phyloP scores from a whole-genome alignment of 495 filamentous ascomycete genomes.

The Penicillium malachiteum region DNA sequence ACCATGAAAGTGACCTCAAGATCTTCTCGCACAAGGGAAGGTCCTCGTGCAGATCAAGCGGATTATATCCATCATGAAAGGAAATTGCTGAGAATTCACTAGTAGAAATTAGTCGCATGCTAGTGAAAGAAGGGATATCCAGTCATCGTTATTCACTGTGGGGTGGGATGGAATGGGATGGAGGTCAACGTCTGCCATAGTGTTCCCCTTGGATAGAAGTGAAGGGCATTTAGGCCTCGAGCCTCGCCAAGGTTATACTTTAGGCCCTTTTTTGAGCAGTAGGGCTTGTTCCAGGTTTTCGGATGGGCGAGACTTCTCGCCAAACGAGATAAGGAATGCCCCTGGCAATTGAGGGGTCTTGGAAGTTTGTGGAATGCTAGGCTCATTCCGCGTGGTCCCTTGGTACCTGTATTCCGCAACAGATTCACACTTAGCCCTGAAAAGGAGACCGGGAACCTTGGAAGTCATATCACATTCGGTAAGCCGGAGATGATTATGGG shows the following conservation, averaged over 20 bases:
- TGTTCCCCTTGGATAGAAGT: constrained; percentile 1
- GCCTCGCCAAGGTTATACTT: not conserved
- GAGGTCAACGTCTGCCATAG: not conserved
- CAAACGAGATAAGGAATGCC: constrained; percentile 15
- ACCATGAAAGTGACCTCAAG: constrained; percentile 11
- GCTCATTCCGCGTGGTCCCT: constrained; percentile 15
- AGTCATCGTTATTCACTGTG: constrained; percentile 18
- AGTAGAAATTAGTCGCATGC: not conserved
- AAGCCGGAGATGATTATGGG: too few species aligned
- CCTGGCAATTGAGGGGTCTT: not conserved
- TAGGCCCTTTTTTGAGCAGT: not conserved
- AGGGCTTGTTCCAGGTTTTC: constrained; percentile 4
- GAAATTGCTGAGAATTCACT: not conserved
- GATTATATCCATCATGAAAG: constrained; percentile 20
- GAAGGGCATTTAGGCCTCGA: not conserved
- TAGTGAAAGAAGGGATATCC: constrained; percentile 15
- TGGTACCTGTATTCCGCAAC: not conserved
- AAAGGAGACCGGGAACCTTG: not conserved
- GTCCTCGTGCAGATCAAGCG: constrained; percentile 21
- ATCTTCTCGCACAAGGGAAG: constrained; percentile 11
- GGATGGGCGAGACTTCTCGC: constrained; percentile 3
- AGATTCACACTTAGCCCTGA: not conserved
- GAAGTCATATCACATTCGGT: too few species aligned
- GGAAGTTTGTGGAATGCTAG: constrained; percentile 17
- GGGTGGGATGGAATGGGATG: constrained; percentile 25